Evolutionary conservation across 768 basidiomycete genomes (phyloP).

Genomic region (Arthromyces matolae): DNA sequence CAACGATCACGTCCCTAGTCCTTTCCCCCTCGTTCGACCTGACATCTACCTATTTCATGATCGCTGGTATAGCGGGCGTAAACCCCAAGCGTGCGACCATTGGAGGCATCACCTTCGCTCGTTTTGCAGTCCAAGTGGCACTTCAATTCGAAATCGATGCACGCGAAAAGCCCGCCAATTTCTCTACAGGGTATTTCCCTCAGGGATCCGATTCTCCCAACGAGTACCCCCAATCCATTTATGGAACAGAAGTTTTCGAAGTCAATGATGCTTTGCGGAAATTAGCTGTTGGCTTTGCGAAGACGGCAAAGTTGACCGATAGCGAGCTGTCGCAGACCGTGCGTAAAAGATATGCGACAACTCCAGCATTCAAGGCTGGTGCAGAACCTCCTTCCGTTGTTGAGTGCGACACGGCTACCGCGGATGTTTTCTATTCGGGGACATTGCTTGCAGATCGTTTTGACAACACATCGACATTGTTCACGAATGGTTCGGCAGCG

Average conservation of each 20-base stretch:
- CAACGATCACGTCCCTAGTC: constrained; percentile 1
- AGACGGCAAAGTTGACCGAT: constrained; percentile 1
- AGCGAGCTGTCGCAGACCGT: neutral
- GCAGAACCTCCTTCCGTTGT: constrained; percentile 2
- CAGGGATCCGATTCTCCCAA: constrained; percentile 1
- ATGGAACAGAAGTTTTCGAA: constrained; percentile 9
- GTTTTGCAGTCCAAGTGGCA: constrained; percentile 2
- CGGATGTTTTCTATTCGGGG: constrained; percentile 4
- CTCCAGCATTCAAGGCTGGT: constrained; percentile 2
- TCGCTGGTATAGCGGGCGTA: constrained; percentile 4
- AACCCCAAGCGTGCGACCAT: constrained; percentile 3
- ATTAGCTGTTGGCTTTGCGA: constrained; percentile 2
- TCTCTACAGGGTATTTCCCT: constrained; percentile 5
- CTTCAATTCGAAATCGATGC: constrained; percentile 5
- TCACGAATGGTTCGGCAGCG: constrained; percentile 2
- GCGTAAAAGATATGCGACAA: constrained; percentile 2
- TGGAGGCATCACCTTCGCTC: constrained; percentile 1
- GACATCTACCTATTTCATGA: constrained; percentile 4
- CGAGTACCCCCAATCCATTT: neutral
- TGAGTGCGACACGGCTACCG: constrained; percentile 3
- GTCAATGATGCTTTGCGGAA: constrained; percentile 4
- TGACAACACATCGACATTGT: constrained; percentile 4
- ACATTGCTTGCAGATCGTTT: neutral
- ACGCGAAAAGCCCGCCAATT: constrained; percentile 6
- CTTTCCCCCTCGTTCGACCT: constrained; percentile 9